Evolutionary conservation across 2,329 filamentous ascomycete species (phyloP).

Genomic region (Aspergillus amoenus): DNA sequence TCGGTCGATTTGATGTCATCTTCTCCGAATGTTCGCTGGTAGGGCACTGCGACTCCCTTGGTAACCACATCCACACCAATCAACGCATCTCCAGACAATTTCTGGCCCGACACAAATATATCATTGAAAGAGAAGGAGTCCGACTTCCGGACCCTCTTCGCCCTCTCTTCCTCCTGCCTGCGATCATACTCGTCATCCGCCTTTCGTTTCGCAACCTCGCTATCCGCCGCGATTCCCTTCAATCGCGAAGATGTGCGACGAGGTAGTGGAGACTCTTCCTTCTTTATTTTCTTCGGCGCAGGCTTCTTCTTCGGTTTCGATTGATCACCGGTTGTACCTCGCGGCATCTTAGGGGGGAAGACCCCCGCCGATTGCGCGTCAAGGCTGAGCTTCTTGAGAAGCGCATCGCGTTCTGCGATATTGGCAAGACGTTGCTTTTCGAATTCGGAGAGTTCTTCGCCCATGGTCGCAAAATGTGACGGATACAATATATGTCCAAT

Average conservation of each 20-base stretch:
- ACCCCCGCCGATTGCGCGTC: slow-evolving; percentile 68
- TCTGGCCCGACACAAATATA: slow-evolving; percentile 76
- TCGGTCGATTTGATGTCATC: slow-evolving; percentile 78
- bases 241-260: slow-evolving; percentile 63
- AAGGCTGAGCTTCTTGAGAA: slow-evolving; percentile 73
- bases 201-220: slow-evolving; percentile 67
- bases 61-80: slow-evolving; percentile 59
- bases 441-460: slow-evolving; percentile 71
- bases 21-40: slow-evolving; percentile 81
- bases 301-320: slow-evolving; percentile 50
- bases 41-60: slow-evolving; percentile 70
- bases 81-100: slow-evolving; percentile 66
- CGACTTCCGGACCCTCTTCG: slow-evolving; percentile 64
- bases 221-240: slow-evolving; percentile 63
- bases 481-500: background rate
- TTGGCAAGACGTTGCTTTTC: slow-evolving; percentile 83
- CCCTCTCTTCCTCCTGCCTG: slow-evolving; percentile 56
- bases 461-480: slow-evolving; percentile 17
- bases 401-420: slow-evolving; percentile 79
- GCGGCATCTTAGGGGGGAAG: slow-evolving; percentile 55
- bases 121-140: slow-evolving; percentile 71
- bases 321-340: slow-evolving; percentile 47
- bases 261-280: slow-evolving; percentile 55
- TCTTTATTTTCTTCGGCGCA: slow-evolving; percentile 61
- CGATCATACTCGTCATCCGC: slow-evolving; percentile 63